Base-by-base conservation (phyloP, 306 rosid genomes). In the Alnus rubra region DNA sequence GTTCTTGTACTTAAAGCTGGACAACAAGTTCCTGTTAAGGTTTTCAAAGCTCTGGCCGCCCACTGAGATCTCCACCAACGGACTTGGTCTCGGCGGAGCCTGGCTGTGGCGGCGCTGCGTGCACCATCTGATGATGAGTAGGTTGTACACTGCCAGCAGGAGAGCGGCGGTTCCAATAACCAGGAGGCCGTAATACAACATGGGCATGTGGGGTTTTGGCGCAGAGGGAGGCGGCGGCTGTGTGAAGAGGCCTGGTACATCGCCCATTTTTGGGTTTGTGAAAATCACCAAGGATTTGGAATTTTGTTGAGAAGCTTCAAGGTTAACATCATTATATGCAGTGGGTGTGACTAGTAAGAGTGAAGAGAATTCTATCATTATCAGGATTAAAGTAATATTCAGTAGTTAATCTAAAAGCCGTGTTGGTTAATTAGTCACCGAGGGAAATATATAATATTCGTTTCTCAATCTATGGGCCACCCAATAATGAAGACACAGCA, bases 1-100 rank as follows among this genome's bases (percentile, higher is more conserved):
- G 33, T 88, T 95, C 87, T 87, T 89, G 86, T 89, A 91, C 88
- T 83, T 87, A 90, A 90, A 96, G 89, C 97, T 96, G 15, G 88
- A 78, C 12, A 86, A 62, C 9, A 86, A 63, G 76, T 72, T 84
- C 62, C 83, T 80, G 5, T 74, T 83, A n/a, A 74, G 31, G 62
- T 35, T 80, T 18, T 59, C 89, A 5, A 75, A 82, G 69, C 82
- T 83, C 15, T 87, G 83, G 12, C 73, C 28, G 12, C 71, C n/a
- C 0, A 45, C 44, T 13, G 74, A 0, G 16, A 68, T 73, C 35
- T 62, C 89, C 31, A 55, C 79, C 19, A 23, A 10, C 76, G 60
- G 16, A 47, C 16, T 59, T 19, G 42, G n/a, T 60, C 44, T 76
- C 33, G 33, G 74, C 42, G 0, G 80, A 19, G 78, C 16, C 5